Conservation (phyloP, 2,329 filamentous ascomycete genomes). For the Pyrenochaeta sp. region DNA sequence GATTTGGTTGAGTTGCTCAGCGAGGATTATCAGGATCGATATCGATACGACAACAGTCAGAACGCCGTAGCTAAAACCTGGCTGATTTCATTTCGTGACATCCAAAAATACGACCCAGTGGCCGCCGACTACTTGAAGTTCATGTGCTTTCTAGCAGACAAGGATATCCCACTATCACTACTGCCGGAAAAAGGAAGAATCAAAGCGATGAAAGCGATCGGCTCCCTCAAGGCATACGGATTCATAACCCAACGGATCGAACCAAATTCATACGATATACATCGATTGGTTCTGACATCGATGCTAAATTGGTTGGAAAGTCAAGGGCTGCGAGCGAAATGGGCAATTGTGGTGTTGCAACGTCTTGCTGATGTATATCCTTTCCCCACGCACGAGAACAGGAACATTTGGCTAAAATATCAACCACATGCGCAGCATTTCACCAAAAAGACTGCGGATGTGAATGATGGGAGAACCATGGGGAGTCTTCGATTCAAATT, state of each 20-base stretch:
- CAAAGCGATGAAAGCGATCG: conserved; percentile 5
- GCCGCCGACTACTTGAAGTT: conserved; percentile 44
- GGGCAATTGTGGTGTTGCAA: no score
- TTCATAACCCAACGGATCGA: conserved; percentile 5
- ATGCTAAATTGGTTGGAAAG: no score
- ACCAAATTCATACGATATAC: no score
- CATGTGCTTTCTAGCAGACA: conserved; percentile 3
- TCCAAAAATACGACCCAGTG: conserved; percentile 20
- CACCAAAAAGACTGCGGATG: no score
- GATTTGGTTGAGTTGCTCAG: conserved; percentile 46
- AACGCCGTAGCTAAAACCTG: conserved; percentile 43
- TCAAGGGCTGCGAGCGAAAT: no score
- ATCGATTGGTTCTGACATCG: no score
- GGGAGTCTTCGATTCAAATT: no score
- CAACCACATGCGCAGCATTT: no score
- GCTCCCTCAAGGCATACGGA: conserved; percentile 8
- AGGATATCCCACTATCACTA: conserved; percentile 3
- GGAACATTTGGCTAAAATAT: no score
- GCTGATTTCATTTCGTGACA: conserved; percentile 51
- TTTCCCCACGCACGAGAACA: no score
- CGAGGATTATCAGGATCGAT: conserved; percentile 44
- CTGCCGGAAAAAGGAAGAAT: background rate
- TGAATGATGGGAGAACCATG: no score
- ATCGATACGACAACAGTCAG: conserved; percentile 33
- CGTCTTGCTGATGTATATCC: no score